Conservation (phyloP, 805 yeast genomes). For the Starmerella roubikii region DNA sequence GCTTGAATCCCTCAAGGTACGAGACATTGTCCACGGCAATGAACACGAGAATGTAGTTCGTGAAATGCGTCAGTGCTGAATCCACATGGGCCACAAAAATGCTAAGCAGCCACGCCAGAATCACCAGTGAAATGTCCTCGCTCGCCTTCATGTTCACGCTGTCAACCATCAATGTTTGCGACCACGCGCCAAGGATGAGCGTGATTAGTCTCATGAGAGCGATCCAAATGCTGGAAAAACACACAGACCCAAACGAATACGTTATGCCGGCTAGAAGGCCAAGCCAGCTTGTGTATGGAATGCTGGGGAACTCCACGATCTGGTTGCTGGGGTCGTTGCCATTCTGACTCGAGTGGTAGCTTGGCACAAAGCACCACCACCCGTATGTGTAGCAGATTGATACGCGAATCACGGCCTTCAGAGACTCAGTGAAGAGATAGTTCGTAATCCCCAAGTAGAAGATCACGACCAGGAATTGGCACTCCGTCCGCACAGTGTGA, state of each 20-base stretch:
- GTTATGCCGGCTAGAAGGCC: slow-evolving; percentile 60
- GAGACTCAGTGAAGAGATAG: slow-evolving; percentile 67
- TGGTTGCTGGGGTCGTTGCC: slow-evolving; percentile 28
- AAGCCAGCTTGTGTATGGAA: slow-evolving; percentile 5
- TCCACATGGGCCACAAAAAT: slow-evolving; percentile 46
- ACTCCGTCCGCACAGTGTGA: slow-evolving; percentile 27
- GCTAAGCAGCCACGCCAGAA: slow-evolving; percentile 16
- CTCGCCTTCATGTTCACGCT: slow-evolving; percentile 3
- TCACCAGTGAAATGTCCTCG: slow-evolving; percentile 13
- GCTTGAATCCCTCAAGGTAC: slow-evolving; percentile 62
- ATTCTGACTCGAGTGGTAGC: neutral
- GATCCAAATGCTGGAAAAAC: slow-evolving; percentile 69
- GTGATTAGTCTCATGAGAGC: slow-evolving; percentile 49
- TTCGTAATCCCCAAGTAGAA: slow-evolving; percentile 73
- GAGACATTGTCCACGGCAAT: slow-evolving; percentile 76
- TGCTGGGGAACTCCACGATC: slow-evolving; percentile 3
- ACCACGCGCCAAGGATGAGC: slow-evolving; percentile 10
- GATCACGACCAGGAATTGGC: slow-evolving; percentile 50
- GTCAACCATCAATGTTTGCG: slow-evolving; percentile 14
- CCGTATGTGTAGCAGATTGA: slow-evolving; percentile 77
- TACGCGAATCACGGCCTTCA: slow-evolving; percentile 67
- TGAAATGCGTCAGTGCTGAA: slow-evolving; percentile 74
- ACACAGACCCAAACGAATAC: slow-evolving; percentile 78
- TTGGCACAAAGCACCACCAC: slow-evolving; percentile 73
- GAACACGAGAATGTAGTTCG: slow-evolving; percentile 79